Percentiles rank a stretch among this genome's conserved stretches.
Conservation (phyloP, 2,329 filamentous ascomycete genomes). For the Cercospora sp. region DNA sequence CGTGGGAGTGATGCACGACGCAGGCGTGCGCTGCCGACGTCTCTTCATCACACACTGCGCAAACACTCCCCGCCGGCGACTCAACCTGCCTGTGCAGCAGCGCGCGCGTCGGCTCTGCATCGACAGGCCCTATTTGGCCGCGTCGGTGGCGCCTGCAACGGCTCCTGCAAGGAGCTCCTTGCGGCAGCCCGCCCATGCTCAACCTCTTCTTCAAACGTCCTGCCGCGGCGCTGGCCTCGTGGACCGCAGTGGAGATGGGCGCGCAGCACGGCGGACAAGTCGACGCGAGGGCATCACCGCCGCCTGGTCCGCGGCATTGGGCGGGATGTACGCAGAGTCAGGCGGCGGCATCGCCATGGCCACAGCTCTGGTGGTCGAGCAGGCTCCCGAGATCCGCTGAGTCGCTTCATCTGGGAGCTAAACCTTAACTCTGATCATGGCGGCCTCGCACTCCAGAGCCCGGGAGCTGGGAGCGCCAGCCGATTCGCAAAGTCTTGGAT, state of each 20-base stretch:
- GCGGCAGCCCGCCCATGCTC: slow-evolving; percentile 20
- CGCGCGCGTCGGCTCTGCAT: background rate
- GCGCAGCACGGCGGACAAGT: background rate
- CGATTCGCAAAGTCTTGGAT: slow-evolving; percentile 34
- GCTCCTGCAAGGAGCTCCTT: slow-evolving; percentile 34
- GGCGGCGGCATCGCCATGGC: background rate
- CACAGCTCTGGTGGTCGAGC: background rate
- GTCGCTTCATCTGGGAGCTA: slow-evolving; percentile 18
- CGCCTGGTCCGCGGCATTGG: background rate
- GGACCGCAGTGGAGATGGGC: background rate
- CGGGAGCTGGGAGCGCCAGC: slow-evolving; percentile 33
- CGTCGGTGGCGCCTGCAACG: slow-evolving; percentile 33
- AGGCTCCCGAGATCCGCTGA: background rate
- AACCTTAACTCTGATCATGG: slow-evolving; percentile 32
- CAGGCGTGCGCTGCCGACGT: slow-evolving; percentile 9
- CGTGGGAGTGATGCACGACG: slow-evolving; percentile 13
- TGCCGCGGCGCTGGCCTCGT: background rate
- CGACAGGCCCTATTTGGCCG: slow-evolving; percentile 1
- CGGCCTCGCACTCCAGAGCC: slow-evolving; percentile 31
- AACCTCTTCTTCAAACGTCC: slow-evolving; percentile 27
- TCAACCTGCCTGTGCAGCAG: background rate
- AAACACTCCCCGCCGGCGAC: background rate
- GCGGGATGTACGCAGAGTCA: background rate
- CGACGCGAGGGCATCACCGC: background rate
- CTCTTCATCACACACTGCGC: background rate